These are phyloP conservation scores for Tolypocladium nubicola DNA, from an alignment of 2,329 filamentous ascomycete species.

Conservation along the genomic window DNA sequence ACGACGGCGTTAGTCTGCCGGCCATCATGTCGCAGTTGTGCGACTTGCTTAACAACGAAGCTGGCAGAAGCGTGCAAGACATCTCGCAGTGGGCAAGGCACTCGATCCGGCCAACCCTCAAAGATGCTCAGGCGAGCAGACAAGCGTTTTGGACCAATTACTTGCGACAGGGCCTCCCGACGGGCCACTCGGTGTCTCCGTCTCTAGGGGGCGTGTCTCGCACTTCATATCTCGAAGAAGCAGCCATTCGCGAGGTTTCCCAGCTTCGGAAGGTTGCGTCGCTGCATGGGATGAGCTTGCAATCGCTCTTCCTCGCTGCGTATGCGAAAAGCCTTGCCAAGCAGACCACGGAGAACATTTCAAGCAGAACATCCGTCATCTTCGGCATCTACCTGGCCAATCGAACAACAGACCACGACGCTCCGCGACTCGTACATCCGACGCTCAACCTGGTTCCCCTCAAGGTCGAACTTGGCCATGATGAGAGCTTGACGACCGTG, in stretches of 20 bases:
- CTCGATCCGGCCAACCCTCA: slow-evolving; percentile 4
- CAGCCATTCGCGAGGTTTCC: slow-evolving; percentile 29
- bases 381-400: slow-evolving; percentile 82
- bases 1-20: slow-evolving; percentile 73
- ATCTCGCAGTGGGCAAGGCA: slow-evolving; percentile 17
- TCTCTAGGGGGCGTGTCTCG: slow-evolving; percentile 7
- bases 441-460: slow-evolving; percentile 75
- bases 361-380: slow-evolving; percentile 27
- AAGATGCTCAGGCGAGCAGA: slow-evolving; percentile 6
- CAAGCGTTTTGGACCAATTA: slow-evolving; percentile 32
- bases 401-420: slow-evolving; percentile 42
- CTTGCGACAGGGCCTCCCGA: slow-evolving; percentile 11
- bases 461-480: slow-evolving; percentile 31
- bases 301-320: slow-evolving; percentile 65
- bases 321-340: slow-evolving; percentile 42
- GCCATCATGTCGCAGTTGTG: slow-evolving; percentile 38
- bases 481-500: slow-evolving; percentile 28
- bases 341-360: slow-evolving; percentile 16
- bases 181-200: not conserved
- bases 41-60: slow-evolving; percentile 7
- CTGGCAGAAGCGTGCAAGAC: not conserved
- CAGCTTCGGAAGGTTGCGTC: slow-evolving; percentile 24
- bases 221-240: slow-evolving; percentile 30
- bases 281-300: slow-evolving; percentile 50
- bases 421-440: slow-evolving; percentile 42